A percentile compares a stretch with the other conserved stretches of the same genome.
Conservation (phyloP, 192 early-diverging fungal species). For the Linderina pennispora region DNA sequence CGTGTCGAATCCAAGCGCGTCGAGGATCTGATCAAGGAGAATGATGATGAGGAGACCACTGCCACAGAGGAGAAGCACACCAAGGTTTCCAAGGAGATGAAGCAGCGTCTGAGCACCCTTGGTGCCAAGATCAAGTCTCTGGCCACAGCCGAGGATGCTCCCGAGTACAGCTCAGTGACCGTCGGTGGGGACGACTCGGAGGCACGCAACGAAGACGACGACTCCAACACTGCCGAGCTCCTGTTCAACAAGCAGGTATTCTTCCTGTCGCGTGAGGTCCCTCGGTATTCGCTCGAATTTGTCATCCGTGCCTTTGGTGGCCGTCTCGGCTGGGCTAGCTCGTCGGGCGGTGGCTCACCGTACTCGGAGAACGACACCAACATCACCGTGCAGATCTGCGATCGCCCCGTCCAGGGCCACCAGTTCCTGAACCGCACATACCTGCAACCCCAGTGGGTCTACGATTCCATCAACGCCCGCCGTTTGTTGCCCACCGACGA, state of each 20-base stretch:
- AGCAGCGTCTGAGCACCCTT: conserved; percentile 27
- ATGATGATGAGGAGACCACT: conserved; percentile 20
- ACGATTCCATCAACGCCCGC: conserved; percentile 85
- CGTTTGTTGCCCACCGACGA: conserved; percentile 55
- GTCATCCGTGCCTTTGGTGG: conserved; percentile 87
- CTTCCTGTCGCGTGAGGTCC: conserved; percentile 91
- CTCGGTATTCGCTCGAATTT: conserved; percentile 88
- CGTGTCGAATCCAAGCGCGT: conserved; percentile 27
- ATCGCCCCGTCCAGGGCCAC: conserved; percentile 68
- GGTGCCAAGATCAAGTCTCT: conserved; percentile 35
- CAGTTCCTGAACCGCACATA: conserved; percentile 64
- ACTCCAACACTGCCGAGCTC: conserved; percentile 34
- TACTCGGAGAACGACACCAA: conserved; percentile 70
- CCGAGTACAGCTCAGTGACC: conserved; percentile 15
- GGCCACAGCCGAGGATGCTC: conserved; percentile 6
- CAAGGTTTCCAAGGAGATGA: conserved; percentile 19
- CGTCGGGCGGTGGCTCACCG: conserved; percentile 72
- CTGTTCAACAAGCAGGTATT: conserved; percentile 64
- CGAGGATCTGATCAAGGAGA: conserved; percentile 32
- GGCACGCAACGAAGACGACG: too few relatives aligned
- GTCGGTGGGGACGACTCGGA: conserved; percentile 9
- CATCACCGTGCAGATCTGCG: conserved; percentile 86
- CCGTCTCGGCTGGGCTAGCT: conserved; percentile 80
- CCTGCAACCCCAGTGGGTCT: conserved; percentile 98
- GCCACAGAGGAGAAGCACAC: not conserved